phyloP scores from a whole-genome alignment of 306 rosid species.

The Prunus mongolica region DNA sequence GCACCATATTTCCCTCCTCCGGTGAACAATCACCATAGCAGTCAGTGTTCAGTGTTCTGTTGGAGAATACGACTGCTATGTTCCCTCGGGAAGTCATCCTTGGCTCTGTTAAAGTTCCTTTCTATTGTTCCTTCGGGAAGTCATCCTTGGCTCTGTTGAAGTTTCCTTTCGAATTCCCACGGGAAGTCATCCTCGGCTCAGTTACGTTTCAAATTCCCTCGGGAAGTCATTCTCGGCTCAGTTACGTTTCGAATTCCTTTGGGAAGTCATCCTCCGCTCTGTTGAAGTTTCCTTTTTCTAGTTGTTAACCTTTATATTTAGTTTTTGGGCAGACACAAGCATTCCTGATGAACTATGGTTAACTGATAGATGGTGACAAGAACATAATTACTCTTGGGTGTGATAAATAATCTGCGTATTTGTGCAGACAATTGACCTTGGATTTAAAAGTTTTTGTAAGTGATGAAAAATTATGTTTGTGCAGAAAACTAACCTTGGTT shows the following conservation, averaged over 20 bases:
- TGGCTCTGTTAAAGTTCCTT: neutral
- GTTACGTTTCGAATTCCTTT: neutral
- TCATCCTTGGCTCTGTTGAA: neutral
- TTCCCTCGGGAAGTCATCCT: conserved; percentile 15
- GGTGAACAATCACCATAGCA: conserved; percentile 26
- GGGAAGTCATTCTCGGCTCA: conserved; percentile 43
- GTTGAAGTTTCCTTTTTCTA: conserved; percentile 7
- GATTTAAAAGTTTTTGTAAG: neutral
- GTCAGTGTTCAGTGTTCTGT: conserved; percentile 20
- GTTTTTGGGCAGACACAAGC: neutral
- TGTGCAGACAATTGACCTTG: neutral
- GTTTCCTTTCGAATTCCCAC: neutral
- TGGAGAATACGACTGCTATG: conserved; percentile 21
- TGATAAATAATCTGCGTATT: conserved; percentile 7
- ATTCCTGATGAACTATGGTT: conserved; percentile 10
- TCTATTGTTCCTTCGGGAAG: neutral
- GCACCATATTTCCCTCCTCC: conserved; percentile 32
- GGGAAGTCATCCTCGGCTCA: neutral
- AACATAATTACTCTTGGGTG: neutral
- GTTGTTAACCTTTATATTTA: conserved; percentile 11
- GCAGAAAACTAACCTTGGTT: neutral
- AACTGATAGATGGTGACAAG: conserved; percentile 1
- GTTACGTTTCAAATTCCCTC: neutral
- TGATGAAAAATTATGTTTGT: neutral
- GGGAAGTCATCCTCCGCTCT: conserved; percentile 79